These are phyloP conservation scores for Fusarium circinatum DNA, from an alignment of 2,329 filamentous ascomycete species.

Conservation along the genomic window DNA sequence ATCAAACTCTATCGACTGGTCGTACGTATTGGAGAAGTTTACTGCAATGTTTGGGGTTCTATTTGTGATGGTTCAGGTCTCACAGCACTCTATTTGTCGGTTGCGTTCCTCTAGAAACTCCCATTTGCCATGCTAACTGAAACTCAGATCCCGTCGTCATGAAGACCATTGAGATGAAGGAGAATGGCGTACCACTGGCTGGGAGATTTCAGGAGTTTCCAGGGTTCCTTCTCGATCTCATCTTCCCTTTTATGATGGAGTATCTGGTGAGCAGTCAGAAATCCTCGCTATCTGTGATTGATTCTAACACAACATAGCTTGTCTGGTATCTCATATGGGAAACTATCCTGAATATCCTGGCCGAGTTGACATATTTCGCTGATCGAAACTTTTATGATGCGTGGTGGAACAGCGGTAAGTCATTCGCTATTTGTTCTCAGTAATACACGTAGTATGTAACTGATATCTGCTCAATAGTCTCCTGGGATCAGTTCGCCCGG, in stretches of 20 bases:
- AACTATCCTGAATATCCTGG: constrained; percentile 77
- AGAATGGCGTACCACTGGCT: constrained; percentile 68
- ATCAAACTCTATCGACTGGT: constrained; percentile 74
- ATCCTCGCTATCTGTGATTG: neutral
- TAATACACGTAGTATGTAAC: neutral
- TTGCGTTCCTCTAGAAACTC: neutral
- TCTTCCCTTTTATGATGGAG: constrained; percentile 83
- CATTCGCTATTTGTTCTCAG: no score
- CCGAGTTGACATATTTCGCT: constrained; percentile 80
- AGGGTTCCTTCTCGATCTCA: constrained; percentile 77
- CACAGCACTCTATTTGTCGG: constrained; percentile 76
- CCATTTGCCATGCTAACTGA: constrained; percentile 2
- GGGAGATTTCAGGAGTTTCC: constrained; percentile 75
- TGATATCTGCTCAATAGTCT: constrained; percentile 50
- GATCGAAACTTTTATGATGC: constrained; percentile 77
- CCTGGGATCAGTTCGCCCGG: constrained; percentile 81
- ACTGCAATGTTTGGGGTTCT: constrained; percentile 77
- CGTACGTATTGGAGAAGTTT: constrained; percentile 78
- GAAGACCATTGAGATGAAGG: constrained; percentile 73
- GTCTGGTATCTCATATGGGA: constrained; percentile 88
- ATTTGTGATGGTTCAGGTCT: constrained; percentile 82
- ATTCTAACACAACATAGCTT: constrained; percentile 52
- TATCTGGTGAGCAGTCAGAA: constrained; percentile 62
- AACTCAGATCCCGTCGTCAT: constrained; percentile 73
- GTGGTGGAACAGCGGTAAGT: constrained; percentile 69